These are phyloP conservation scores for Asterochloris erici DNA, from an alignment of 139 green algal genomes.

Conservation along the genomic window DNA sequence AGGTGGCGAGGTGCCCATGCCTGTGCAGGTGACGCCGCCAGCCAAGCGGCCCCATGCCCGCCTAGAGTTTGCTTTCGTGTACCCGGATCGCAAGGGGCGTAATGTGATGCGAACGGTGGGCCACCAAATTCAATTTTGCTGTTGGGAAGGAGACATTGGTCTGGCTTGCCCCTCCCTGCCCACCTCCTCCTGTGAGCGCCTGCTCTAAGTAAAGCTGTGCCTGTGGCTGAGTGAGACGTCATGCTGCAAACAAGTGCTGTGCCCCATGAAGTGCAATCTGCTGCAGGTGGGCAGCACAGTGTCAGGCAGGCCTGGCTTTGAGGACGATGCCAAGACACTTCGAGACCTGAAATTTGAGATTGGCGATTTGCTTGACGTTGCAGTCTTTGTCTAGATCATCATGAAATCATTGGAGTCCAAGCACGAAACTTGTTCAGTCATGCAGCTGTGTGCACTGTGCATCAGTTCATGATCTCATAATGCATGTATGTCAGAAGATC, in stretches of 20 bases:
- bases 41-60: conserved; percentile 40
- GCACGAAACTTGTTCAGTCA: neutral
- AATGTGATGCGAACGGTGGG: conserved; percentile 84
- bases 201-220: neutral
- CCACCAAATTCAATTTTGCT: neutral
- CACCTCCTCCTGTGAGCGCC: neutral
- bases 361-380: neutral
- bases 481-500: neutral
- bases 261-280: neutral
- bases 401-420: neutral
- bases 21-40: conserved; percentile 25
- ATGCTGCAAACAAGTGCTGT: neutral
- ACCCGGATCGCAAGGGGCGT: conserved; percentile 78
- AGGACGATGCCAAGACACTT: conserved; percentile 82
- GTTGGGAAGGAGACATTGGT: neutral
- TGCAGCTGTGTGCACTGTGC: neutral
- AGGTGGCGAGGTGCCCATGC: no score
- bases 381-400: neutral
- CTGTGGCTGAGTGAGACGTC: neutral
- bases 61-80: conserved; percentile 87
- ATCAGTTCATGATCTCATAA: neutral
- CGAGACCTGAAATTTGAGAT: conserved; percentile 79
- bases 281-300: conserved; percentile 65
- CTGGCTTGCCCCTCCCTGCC: neutral
- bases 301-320: conserved; percentile 25